Percentiles rank a stretch among this genome's conserved stretches.
Conservation (phyloP, 371 early-diverging fungal genomes). For the Lichtheimia corymbifera region DNA sequence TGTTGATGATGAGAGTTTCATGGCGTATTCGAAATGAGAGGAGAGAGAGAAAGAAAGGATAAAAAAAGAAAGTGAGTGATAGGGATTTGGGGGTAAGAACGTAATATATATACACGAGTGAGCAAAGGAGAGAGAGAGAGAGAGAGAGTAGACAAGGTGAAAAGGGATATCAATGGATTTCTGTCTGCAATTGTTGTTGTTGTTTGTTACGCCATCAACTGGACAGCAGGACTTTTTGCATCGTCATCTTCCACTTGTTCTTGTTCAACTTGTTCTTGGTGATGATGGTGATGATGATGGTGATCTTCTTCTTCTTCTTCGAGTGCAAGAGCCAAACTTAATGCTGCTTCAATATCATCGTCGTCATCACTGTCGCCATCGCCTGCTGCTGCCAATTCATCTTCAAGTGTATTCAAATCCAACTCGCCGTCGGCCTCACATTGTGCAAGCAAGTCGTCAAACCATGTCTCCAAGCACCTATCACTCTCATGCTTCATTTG, state of each 20-base stretch:
- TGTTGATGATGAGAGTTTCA: no score
- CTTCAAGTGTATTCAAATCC: conserved; percentile 23
- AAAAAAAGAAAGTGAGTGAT: neutral
- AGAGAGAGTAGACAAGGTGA: neutral
- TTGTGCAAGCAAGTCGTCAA: conserved; percentile 44
- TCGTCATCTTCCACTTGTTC: conserved; percentile 4
- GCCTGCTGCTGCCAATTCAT: conserved; percentile 15
- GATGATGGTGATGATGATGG: neutral
- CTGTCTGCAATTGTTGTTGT: neutral
- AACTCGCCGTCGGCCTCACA: conserved; percentile 44
- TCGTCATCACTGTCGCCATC: conserved; percentile 18
- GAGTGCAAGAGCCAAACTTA: conserved; percentile 10
- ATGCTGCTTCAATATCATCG: conserved; percentile 21
- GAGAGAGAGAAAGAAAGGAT: neutral
- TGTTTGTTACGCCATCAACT: conserved; percentile 2
- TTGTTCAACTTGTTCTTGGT: conserved; percentile 8
- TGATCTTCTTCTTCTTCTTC: conserved; percentile 10
- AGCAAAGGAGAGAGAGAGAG: neutral
- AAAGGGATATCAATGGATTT: neutral
- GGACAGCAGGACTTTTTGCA: conserved; percentile 6
- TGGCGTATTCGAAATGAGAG: neutral
- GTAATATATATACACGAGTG: neutral
- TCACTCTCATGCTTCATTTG: conserved; percentile 44
- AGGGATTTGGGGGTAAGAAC: neutral
- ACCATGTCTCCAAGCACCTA: conserved; percentile 44